Evolutionary conservation across 2,329 filamentous ascomycete genomes (phyloP).

Genomic region (Sporothrix pseudoabietina): DNA sequence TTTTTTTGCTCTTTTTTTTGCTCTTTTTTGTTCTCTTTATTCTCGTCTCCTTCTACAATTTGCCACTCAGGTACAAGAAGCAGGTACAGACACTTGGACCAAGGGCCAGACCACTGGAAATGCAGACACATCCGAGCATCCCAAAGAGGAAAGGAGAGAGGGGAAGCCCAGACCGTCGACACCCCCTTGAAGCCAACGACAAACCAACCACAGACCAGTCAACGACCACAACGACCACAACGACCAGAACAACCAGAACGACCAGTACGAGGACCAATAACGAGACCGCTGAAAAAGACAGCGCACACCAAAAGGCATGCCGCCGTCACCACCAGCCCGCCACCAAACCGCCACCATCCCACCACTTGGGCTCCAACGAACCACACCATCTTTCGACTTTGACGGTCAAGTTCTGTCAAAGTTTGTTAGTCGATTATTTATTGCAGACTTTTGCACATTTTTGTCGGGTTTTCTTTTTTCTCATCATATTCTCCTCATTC

Average conservation of each 20-base stretch:
- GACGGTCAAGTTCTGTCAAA: neutral
- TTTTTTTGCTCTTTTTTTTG: neutral
- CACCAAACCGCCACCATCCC: neutral
- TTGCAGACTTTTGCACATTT: neutral
- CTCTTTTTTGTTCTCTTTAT: neutral
- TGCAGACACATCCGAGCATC: too few relatives aligned
- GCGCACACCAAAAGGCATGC: neutral
- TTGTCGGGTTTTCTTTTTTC: neutral
- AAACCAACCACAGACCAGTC: neutral
- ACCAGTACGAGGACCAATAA: neutral
- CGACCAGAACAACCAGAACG: neutral
- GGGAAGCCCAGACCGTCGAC: neutral
- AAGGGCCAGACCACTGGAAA: neutral
- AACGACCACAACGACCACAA: neutral
- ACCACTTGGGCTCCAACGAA: neutral
- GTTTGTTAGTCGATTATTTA: neutral
- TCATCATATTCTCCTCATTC: neutral
- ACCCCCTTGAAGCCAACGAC: neutral
- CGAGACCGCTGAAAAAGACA: too few relatives aligned
- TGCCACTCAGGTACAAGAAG: constrained; percentile 26
- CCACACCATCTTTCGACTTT: constrained; percentile 3
- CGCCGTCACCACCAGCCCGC: neutral
- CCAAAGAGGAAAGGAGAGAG: constrained; percentile 2
- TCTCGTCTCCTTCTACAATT: neutral
- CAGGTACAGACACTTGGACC: constrained; percentile 18